phyloP scores from a whole-genome alignment of 2,329 filamentous ascomycete genomes.

The Arachnomyces sp. region DNA sequence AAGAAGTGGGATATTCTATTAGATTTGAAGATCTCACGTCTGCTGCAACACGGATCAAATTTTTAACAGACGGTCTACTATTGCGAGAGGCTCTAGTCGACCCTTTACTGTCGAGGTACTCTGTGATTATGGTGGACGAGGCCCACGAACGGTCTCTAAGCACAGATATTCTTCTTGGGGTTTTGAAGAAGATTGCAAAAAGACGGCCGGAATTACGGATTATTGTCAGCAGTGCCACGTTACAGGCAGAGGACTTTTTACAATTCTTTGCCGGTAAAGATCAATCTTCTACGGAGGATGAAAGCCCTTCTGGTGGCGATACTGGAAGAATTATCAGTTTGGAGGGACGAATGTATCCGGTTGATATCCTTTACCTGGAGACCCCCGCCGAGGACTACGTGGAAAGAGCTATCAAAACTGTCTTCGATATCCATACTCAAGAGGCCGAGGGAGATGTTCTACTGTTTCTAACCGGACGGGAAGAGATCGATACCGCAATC shows the following conservation, averaged over 20 bases:
- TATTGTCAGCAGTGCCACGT: slow-evolving; percentile 84
- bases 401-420: slow-evolving; percentile 69
- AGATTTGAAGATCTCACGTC: slow-evolving; percentile 87
- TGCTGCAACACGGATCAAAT: slow-evolving; percentile 78
- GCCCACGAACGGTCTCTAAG: slow-evolving; percentile 90
- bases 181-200: slow-evolving; percentile 82
- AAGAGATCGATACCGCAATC: slow-evolving; percentile 82
- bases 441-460: slow-evolving; percentile 81
- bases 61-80: slow-evolving; percentile 85
- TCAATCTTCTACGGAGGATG: slow-evolving; percentile 10
- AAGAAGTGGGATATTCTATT: slow-evolving; percentile 89
- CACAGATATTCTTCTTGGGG: slow-evolving; percentile 79
- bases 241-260: slow-evolving; percentile 81
- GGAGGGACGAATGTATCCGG: slow-evolving; percentile 80
- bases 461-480: slow-evolving; percentile 82
- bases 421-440: slow-evolving; percentile 77
- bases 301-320: slow-evolving; percentile 28
- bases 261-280: slow-evolving; percentile 58
- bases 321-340: slow-evolving; percentile 66
- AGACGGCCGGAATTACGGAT: slow-evolving; percentile 74
- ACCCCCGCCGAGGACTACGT: slow-evolving; percentile 77
- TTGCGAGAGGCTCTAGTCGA: slow-evolving; percentile 89
- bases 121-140: slow-evolving; percentile 95
- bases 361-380: slow-evolving; percentile 75
- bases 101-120: slow-evolving; percentile 81